Conservation (phyloP, 176 grass and related monocot genomes). For the Phyllostachys edulis region DNA sequence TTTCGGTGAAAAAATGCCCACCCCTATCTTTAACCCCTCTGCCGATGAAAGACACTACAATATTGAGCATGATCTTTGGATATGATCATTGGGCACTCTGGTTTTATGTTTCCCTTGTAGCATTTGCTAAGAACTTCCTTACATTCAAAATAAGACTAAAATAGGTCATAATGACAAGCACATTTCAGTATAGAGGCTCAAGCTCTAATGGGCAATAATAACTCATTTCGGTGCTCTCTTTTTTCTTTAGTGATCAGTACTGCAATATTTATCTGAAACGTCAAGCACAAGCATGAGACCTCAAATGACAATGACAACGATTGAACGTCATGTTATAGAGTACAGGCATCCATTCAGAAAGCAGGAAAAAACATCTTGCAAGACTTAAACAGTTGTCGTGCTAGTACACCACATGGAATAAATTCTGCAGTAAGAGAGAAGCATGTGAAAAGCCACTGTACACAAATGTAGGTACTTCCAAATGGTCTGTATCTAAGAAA, state of each 20-base stretch:
- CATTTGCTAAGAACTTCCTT: not conserved
- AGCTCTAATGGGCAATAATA: not conserved
- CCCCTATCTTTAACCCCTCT: not conserved
- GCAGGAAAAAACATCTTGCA: not conserved
- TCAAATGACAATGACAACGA: not conserved
- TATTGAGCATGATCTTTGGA: too few relatives aligned
- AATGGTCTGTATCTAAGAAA: not conserved
- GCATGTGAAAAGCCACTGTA: not conserved
- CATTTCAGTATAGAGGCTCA: not conserved
- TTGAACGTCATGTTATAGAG: not conserved
- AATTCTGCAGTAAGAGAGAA: not conserved
- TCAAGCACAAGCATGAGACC: not conserved
- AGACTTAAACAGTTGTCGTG: not conserved
- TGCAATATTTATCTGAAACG: not conserved
- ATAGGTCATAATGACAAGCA: not conserved
- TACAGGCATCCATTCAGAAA: not conserved
- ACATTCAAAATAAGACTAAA: not conserved
- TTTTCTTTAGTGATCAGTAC: not conserved
- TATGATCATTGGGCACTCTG: not conserved
- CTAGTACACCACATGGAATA: not conserved
- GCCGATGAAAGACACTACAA: not conserved
- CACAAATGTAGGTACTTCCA: not conserved
- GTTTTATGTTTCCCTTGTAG: not conserved
- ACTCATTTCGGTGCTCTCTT: not conserved
- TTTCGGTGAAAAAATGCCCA: too few relatives aligned